Evolutionary conservation across 306 rosid species (phyloP).

Genomic region (Castanopsis chinensis): DNA sequence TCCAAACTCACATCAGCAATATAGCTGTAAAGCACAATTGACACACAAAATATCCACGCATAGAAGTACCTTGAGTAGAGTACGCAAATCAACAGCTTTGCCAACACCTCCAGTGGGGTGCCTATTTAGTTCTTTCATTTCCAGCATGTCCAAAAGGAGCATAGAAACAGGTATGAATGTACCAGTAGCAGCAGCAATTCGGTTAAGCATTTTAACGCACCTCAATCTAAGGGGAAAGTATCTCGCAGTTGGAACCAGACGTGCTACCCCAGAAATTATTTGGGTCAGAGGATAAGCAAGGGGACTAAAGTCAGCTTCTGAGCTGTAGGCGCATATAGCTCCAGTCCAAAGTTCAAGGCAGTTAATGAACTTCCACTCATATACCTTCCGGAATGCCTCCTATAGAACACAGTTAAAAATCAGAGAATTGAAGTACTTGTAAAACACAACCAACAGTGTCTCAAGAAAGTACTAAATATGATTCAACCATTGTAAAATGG

Average conservation of each 20-base stretch:
- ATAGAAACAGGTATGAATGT: conserved; percentile 79
- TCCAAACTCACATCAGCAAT: conserved; percentile 10
- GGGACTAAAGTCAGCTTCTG: conserved; percentile 74
- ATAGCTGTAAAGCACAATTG: background rate
- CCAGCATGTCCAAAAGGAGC: conserved; percentile 94
- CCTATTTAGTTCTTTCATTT: conserved; percentile 87
- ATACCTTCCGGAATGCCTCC: conserved; percentile 95
- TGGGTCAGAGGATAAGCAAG: conserved; percentile 90
- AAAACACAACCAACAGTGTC: background rate
- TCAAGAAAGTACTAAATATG: background rate
- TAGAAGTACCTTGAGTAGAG: conserved; percentile 65
- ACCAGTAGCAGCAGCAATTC: conserved; percentile 61
- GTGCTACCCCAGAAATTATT: conserved; percentile 82
- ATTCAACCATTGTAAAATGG: background rate
- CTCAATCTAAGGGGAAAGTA: conserved; percentile 84
- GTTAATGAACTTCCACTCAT: conserved; percentile 89
- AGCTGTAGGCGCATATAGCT: conserved; percentile 68
- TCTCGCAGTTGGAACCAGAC: conserved; percentile 86
- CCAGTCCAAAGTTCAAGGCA: conserved; percentile 97
- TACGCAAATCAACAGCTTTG: conserved; percentile 79
- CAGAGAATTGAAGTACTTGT: conserved; percentile 14
- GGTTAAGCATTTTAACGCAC: conserved; percentile 81
- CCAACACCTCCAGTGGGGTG: conserved; percentile 86
- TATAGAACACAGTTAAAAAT: conserved; percentile 34
- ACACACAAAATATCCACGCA: background rate